phyloP scores from a whole-genome alignment of 306 rosid genomes.

The Gastrolobium bilobum region DNA sequence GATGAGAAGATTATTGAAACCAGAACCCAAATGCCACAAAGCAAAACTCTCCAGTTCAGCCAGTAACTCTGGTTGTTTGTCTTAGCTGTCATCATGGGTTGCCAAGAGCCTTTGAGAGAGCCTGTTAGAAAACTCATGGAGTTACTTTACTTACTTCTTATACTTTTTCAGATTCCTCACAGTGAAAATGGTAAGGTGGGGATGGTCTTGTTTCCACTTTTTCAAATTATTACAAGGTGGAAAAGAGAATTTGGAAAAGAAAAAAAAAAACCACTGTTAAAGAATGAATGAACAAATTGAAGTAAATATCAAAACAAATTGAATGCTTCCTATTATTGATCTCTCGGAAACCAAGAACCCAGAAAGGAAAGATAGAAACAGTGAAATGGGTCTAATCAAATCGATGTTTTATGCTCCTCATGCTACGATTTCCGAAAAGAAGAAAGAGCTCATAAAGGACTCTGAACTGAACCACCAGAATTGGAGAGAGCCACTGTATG shows the following conservation, averaged over 20 bases:
- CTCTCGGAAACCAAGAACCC: conserved; percentile 32
- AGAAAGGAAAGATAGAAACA: conserved; percentile 36
- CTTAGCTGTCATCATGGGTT: conserved; percentile 81
- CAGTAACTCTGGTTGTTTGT: conserved; percentile 80
- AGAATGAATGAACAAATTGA: conserved; percentile 50
- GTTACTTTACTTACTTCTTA: conserved; percentile 45
- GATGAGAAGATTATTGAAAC: conserved; percentile 56
- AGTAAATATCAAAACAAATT: background rate
- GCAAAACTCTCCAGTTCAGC: conserved; percentile 87
- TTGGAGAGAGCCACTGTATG: conserved; percentile 2
- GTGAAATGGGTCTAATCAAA: conserved; percentile 38
- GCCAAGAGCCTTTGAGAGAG: conserved; percentile 76
- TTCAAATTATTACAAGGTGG: conserved; percentile 30
- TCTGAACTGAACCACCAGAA: conserved; percentile 29
- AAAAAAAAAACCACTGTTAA: background rate
- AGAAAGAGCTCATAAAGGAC: background rate
- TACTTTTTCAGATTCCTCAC: conserved; percentile 36
- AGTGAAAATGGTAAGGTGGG: conserved; percentile 24
- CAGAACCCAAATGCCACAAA: conserved; percentile 74
- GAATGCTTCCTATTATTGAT: conserved; percentile 23
- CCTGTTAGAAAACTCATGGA: conserved; percentile 83
- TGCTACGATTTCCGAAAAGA: background rate
- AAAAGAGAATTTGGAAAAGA: conserved; percentile 33
- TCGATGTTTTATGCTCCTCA: background rate
- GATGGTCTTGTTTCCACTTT: conserved; percentile 41